phyloP scores from a whole-genome alignment of 192 early-diverging fungal genomes.

The Geranomyces michiganensis region DNA sequence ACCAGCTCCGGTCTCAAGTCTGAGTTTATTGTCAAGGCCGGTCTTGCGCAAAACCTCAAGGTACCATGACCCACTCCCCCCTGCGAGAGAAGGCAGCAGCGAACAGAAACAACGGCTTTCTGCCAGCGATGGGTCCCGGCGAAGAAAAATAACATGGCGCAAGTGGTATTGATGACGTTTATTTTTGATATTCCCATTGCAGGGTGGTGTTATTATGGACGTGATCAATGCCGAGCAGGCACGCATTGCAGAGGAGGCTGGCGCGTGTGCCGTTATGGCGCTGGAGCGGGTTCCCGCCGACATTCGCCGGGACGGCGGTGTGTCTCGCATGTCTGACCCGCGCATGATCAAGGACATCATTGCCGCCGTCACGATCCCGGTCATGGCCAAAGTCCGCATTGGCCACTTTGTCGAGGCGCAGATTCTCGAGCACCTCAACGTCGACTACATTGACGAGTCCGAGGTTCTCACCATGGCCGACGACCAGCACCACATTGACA shows the following conservation, averaged over 20 bases:
- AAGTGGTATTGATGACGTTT: background rate
- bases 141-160: no score
- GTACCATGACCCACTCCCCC: no score
- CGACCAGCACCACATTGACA: constrained; percentile 94
- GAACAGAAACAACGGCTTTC: no score
- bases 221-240: constrained; percentile 98
- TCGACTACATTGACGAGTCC: constrained; percentile 98
- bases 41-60: constrained; percentile 98
- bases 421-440: constrained; percentile 86
- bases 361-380: constrained; percentile 93
- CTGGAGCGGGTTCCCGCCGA: constrained; percentile 98
- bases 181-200: background rate
- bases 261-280: constrained; percentile 97
- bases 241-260: constrained; percentile 94
- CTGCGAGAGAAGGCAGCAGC: constrained; percentile 1
- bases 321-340: constrained; percentile 98
- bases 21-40: constrained; percentile 87
- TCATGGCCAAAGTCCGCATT: constrained; percentile 98
- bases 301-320: constrained; percentile 95
- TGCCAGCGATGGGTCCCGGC: no score
- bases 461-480: constrained; percentile 97
- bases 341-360: constrained; percentile 96
- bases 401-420: constrained; percentile 99
- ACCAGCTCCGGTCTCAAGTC: constrained; percentile 21
- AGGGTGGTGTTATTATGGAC: constrained; percentile 99